Evolutionary conservation across 257 asterid genomes (phyloP).

Genomic region (Capsicum baccatum): DNA sequence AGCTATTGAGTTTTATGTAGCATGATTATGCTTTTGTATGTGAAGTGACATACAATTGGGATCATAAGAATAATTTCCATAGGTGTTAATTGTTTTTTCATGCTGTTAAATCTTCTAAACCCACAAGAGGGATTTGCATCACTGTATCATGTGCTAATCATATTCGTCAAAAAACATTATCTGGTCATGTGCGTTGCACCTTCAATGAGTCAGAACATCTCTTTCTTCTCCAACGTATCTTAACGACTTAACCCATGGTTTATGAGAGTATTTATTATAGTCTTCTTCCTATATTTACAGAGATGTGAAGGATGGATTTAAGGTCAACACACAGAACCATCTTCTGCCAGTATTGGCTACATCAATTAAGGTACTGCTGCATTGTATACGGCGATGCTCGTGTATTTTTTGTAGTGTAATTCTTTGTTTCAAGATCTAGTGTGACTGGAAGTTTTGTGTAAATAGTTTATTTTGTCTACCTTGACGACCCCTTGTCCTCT

Average conservation of each 20-base stretch:
- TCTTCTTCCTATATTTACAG: constrained; percentile 49
- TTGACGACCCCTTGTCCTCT: constrained; percentile 4
- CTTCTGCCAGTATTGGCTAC: constrained; percentile 95
- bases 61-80: neutral
- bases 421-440: neutral
- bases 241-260: neutral
- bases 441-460: neutral
- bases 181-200: constrained; percentile 19
- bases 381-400: neutral
- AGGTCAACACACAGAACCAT: constrained; percentile 79
- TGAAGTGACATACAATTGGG: neutral
- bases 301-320: constrained; percentile 89
- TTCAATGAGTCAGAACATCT: neutral
- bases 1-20: neutral
- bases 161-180: neutral
- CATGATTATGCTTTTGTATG: neutral
- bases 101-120: neutral
- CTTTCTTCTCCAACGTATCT: neutral
- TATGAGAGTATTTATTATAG: neutral
- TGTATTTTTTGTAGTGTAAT: neutral
- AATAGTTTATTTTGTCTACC: neutral
- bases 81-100: constrained; percentile 10
- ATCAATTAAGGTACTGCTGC: constrained; percentile 68
- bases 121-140: neutral
- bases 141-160: neutral